A percentile compares a stretch with the other conserved stretches of the same genome.
phyloP scores from a whole-genome alignment of 805 yeast genomes.

The Wickerhamiella brachini region DNA sequence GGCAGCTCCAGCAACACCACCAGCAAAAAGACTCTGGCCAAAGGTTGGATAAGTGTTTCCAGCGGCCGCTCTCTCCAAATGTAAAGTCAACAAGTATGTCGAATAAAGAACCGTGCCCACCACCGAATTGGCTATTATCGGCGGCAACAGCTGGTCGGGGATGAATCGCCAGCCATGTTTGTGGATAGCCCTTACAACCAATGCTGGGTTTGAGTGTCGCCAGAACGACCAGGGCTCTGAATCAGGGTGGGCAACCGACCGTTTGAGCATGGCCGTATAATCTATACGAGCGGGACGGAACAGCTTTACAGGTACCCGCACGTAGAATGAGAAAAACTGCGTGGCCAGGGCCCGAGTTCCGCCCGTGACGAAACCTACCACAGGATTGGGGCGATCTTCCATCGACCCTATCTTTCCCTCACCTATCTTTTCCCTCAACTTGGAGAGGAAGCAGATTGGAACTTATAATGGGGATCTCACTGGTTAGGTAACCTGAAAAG shows the following conservation, averaged over 20 bases:
- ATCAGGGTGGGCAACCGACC: conserved; percentile 7
- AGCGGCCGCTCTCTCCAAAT: conserved; percentile 12
- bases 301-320: conserved; percentile 70
- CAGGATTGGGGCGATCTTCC: conserved; percentile 14
- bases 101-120: conserved; percentile 79
- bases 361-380: conserved; percentile 71
- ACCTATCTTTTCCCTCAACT: neutral
- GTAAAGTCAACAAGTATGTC: conserved; percentile 42
- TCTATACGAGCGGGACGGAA: conserved; percentile 88
- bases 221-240: conserved; percentile 28
- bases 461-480: too few species aligned
- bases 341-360: conserved; percentile 74
- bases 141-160: conserved; percentile 78
- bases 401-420: neutral
- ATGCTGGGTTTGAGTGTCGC: conserved; percentile 70
- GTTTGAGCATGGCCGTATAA: conserved; percentile 36
- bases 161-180: conserved; percentile 77
- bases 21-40: conserved; percentile 47
- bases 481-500: neutral
- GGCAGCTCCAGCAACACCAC: conserved; percentile 70
- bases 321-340: conserved; percentile 62
- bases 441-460: neutral
- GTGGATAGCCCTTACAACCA: conserved; percentile 54
- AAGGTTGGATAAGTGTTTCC: conserved; percentile 35
- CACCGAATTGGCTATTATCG: conserved; percentile 76